Evolutionary conservation across 495 filamentous ascomycete genomes (phyloP), one percentile per base, ranked within the genome.

Genomic region (Lepidopterella palustris): DNA sequence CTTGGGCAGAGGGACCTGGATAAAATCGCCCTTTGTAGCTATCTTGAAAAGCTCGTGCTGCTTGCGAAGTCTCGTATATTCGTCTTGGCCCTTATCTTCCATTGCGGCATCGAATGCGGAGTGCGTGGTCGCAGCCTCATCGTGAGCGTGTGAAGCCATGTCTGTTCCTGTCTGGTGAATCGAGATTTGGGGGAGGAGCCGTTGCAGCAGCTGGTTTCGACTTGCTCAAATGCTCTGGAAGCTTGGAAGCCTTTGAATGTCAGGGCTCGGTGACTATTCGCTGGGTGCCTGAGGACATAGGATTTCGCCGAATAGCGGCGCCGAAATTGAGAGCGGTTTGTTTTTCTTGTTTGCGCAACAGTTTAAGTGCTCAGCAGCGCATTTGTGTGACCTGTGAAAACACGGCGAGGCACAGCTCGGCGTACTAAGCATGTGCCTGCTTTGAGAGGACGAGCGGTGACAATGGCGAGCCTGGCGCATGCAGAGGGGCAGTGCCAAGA

Each of bases 41-140:
- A 31, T 26, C 53, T 57, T 62, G 53, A 57, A 53, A 10, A 62
- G 53, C 3, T 35, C 42, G 45, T 62, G 59, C 31, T 62, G 59
- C 25, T 24, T 29, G 1, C 53, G 39, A 11, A 53, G 31, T 5
- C 59, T 25, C 11, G 39, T 27, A 26, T 49, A 55, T 48, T 60
- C 58, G 24, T 27, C 51, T 24, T 45, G 21, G 21, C 47, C 47
- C 26, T 50, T 50, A 4, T 50, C n/a, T 25, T 50, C 47, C 47
- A 50, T 50, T 3, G 47, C 47, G 4, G 15, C 47, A 6, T 50
- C 47, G 23, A 50, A 50, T 18, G 47, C 47, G 20, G 20, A 24
- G 23, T 50, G 47, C 6, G 47, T 50, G 8, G 47, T 50, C 15
- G 47, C 21, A 27, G 47, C 47, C 25, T 50, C 47, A 27, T 50